Evolutionary conservation across 805 yeast species (phyloP).

Genomic region (Wickerhamomyces ciferrii): DNA sequence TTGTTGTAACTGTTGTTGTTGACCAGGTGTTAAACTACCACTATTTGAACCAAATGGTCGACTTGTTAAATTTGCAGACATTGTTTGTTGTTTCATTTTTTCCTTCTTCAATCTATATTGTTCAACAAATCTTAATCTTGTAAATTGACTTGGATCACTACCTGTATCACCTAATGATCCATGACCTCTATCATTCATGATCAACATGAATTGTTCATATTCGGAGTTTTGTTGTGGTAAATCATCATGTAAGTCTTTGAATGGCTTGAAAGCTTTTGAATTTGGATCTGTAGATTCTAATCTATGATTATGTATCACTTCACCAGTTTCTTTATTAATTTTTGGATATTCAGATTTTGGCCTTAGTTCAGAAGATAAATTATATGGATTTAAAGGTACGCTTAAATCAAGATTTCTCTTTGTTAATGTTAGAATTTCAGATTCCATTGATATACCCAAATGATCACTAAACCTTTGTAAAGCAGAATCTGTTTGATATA

Average conservation of each 20-base stretch:
- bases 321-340: conserved; percentile 25
- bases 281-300: conserved; percentile 29
- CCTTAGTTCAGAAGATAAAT: conserved; percentile 33
- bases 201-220: conserved; percentile 85
- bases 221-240: conserved; percentile 73
- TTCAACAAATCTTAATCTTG: conserved; percentile 84
- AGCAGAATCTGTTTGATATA: conserved; percentile 78
- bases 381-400: conserved; percentile 68
- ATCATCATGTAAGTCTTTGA: conserved; percentile 58
- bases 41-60: conserved; percentile 7
- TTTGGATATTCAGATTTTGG: conserved; percentile 46
- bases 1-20: conserved; percentile 24
- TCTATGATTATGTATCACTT: conserved; percentile 32
- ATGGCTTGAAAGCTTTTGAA: conserved; percentile 36
- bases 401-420: conserved; percentile 71
- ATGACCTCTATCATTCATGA: conserved; percentile 44
- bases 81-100: conserved; percentile 39
- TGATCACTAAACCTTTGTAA: conserved; percentile 66
- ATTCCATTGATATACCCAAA: conserved; percentile 75
- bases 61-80: conserved; percentile 20
- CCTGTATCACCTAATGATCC: conserved; percentile 27
- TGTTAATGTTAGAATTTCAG: conserved; percentile 78
- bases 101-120: conserved; percentile 71
- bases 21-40: conserved; percentile 22
- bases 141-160: conserved; percentile 54